Percentiles rank a stretch among this genome's conserved stretches.
phyloP scores from a whole-genome alignment of 305 asterid species.

The Fraxinus paxiana region DNA sequence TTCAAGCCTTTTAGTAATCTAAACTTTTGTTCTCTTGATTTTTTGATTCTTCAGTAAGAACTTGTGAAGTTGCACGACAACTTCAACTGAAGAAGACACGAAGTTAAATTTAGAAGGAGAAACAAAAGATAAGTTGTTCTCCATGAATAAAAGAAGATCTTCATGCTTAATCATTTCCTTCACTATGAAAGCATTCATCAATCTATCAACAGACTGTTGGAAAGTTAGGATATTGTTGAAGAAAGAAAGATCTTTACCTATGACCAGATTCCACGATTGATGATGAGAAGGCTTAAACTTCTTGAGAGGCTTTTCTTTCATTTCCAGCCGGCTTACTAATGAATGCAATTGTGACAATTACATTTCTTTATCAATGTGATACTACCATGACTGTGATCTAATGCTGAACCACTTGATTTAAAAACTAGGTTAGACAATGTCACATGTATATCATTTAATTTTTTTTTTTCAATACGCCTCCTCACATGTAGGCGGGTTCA shows the following conservation, averaged over 20 bases:
- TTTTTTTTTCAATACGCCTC: background rate
- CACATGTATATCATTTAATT: background rate
- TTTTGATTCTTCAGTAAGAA: slow-evolving; percentile 1
- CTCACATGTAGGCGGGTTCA: background rate
- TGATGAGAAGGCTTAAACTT: background rate
- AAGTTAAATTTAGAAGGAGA: background rate
- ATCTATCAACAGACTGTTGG: background rate
- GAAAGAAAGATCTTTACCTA: background rate
- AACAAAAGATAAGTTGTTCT: background rate
- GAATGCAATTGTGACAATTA: background rate
- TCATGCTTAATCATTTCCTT: background rate
- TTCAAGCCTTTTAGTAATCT: background rate
- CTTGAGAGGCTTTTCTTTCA: background rate
- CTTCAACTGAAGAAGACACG: background rate
- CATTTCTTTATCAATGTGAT: background rate
- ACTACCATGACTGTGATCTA: background rate
- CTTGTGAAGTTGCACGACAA: slow-evolving; percentile 5
- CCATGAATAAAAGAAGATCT: background rate
- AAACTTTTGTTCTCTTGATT: background rate
- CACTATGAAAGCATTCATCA: background rate
- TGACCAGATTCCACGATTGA: background rate
- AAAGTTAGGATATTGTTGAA: background rate
- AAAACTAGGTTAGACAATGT: background rate
- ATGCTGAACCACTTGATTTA: background rate
- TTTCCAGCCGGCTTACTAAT: background rate